Evolutionary conservation across 2,329 filamentous ascomycete genomes (phyloP).

Genomic region (Fusarium illudens): DNA sequence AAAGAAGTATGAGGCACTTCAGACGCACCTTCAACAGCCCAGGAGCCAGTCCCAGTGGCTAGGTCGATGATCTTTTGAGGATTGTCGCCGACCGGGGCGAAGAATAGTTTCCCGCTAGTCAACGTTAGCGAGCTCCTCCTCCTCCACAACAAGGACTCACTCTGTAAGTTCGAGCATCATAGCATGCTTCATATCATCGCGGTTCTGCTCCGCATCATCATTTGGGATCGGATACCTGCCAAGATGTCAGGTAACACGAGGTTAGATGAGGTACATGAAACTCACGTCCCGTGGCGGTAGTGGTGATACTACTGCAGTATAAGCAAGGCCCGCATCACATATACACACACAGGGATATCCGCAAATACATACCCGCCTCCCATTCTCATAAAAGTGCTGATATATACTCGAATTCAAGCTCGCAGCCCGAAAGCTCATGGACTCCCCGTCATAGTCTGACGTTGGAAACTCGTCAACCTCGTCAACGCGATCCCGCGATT

Average conservation of each 20-base stretch:
- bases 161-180: slow-evolving; percentile 43
- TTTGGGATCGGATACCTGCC: slow-evolving; percentile 40
- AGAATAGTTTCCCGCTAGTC: slow-evolving; percentile 33
- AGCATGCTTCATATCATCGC: slow-evolving; percentile 44
- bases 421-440: slow-evolving; percentile 24
- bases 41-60: slow-evolving; percentile 36
- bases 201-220: slow-evolving; percentile 40
- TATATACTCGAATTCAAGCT: slow-evolving; percentile 37
- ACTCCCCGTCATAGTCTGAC: slow-evolving; percentile 28
- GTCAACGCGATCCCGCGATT: not conserved
- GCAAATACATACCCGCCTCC: slow-evolving; percentile 25
- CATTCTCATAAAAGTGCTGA: slow-evolving; percentile 38
- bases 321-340: not conserved
- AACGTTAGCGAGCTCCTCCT: not conserved
- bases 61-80: slow-evolving; percentile 38
- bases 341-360: accelerated
- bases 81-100: slow-evolving; percentile 19
- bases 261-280: not conserved
- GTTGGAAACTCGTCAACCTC: slow-evolving; percentile 36
- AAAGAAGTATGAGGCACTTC: accelerated
- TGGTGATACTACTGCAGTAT: slow-evolving; percentile 28
- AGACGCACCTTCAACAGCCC: slow-evolving; percentile 32
- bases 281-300: slow-evolving; percentile 37
- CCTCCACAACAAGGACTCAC: not conserved
- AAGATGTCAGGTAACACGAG: slow-evolving; percentile 22